A percentile compares a stretch with the other conserved stretches of the same genome.
Conservation (phyloP, 768 basidiomycete species). For the Pleurotus tuoliensis region DNA sequence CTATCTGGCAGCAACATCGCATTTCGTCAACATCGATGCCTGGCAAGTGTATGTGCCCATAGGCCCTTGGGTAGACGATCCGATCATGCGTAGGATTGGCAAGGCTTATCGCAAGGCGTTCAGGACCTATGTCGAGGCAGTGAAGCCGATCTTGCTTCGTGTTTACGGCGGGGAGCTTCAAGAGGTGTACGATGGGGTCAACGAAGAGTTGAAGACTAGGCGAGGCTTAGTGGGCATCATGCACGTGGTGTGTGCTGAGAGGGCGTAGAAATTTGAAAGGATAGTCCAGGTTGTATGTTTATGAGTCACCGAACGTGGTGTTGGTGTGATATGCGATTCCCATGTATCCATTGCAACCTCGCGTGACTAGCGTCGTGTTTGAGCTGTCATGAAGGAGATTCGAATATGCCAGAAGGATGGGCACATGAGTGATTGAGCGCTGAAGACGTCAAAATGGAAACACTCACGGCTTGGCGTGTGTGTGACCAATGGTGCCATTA, state of each 20-base stretch:
- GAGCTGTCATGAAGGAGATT: too few relatives aligned
- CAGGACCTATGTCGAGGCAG: conserved; percentile 41
- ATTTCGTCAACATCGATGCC: conserved; percentile 38
- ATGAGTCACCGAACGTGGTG: background rate
- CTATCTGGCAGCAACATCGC: conserved; percentile 29
- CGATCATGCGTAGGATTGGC: conserved; percentile 34
- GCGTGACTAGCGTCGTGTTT: too few relatives aligned
- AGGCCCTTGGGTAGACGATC: conserved; percentile 47
- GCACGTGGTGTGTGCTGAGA: conserved; percentile 43
- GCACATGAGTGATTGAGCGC: background rate
- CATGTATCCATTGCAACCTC: too few relatives aligned
- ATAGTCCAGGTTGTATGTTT: background rate
- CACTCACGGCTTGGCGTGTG: too few relatives aligned
- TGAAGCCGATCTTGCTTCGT: conserved; percentile 43
- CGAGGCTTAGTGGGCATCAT: conserved; percentile 46
- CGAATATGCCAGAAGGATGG: too few relatives aligned
- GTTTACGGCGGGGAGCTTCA: conserved; percentile 27
- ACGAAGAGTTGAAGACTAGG: conserved; percentile 41
- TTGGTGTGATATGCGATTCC: background rate
- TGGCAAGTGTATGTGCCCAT: conserved; percentile 44
- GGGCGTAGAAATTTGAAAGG: background rate
- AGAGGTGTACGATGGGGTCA: conserved; percentile 34
- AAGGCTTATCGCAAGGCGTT: conserved; percentile 33
- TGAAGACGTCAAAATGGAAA: conserved; percentile 2
- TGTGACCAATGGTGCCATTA: too few relatives aligned